Evolutionary conservation across 495 filamentous ascomycete genomes (phyloP), one percentile per base, ranked within the genome.

Genomic region (Hypoxylon subgilvum): DNA sequence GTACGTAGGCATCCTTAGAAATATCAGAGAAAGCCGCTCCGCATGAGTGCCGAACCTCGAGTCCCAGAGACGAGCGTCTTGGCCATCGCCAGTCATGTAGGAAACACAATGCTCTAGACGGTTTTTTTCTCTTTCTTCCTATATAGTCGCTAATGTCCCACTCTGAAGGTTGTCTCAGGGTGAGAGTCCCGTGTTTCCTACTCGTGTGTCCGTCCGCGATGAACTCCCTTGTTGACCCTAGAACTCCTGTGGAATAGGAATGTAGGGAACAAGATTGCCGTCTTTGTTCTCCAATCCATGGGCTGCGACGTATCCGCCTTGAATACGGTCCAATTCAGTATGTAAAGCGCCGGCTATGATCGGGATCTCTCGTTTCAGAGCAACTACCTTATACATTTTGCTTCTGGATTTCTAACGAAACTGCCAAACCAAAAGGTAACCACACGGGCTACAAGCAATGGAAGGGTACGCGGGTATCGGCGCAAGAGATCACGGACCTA

Each of bases 61-160:
- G 83, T 95, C 36, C 91, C 92, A 8, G 90, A 94, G 69, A 96
- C 91, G 23, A 78, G 84, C 67, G 92, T 98, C 50, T 81, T 98
- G 68, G 92, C 94, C 34, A 84, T 97, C 60, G 94, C 94, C 69
- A 97, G 94, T 74, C 94, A 98, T 95, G 94, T 97, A 89, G 74
- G 67, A 50, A 42, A 51, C 31, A 22, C 41, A 54, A 53, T 56
- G 34, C 19, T 14, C 60, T 34, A 57, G 40, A 62, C 36, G 57
- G 38, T 27, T 53, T 52, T 44, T 4, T 25, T 68, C 45, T 32
- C 23, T 53, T 52, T 44, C 5, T 25, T 68, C 45, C 31, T 51
- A 28, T 50, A 58, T 38, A 44, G 18, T 65, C 67, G 67, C 72
- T 77, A 72, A 76, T 67, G 13, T 49, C 34, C 39, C 27, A 7